Percentiles rank a stretch among this genome's conserved stretches.
Evolutionary conservation across 192 early-diverging fungal genomes (phyloP).

Genomic region (Mortierella antarctica): DNA sequence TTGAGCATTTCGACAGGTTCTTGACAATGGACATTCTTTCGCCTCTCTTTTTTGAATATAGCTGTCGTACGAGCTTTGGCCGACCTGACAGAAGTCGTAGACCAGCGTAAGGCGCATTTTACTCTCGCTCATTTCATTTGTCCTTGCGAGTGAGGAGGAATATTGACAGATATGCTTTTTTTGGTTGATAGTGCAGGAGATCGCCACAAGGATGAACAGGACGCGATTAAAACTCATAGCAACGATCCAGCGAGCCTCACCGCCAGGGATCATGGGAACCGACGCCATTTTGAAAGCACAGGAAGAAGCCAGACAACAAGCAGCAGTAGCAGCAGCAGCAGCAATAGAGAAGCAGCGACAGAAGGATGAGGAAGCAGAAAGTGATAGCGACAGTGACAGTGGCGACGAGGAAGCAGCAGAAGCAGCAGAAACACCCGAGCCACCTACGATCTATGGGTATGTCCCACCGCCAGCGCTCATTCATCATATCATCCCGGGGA

Average conservation of each 20-base stretch:
- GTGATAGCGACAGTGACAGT: background rate
- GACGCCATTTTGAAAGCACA: slow-evolving; percentile 22
- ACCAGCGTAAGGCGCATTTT: slow-evolving; percentile 18
- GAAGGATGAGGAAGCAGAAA: background rate
- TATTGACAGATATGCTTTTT: background rate
- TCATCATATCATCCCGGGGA: slow-evolving; percentile 21
- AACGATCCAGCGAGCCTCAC: slow-evolving; percentile 26
- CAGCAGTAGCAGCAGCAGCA: slow-evolving; percentile 1
- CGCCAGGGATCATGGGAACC: slow-evolving; percentile 24
- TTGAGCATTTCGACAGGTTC: background rate
- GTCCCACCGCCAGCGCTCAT: slow-evolving; percentile 20
- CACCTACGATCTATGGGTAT: slow-evolving; percentile 14
- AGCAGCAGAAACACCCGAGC: background rate
- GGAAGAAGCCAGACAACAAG: slow-evolving; percentile 4
- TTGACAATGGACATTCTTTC: background rate
- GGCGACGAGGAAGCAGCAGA: slow-evolving; percentile 1
- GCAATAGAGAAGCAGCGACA: slow-evolving; percentile 2
- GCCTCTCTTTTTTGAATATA: slow-evolving; percentile 6
- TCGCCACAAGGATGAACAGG: slow-evolving; percentile 25
- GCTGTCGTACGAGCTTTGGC: slow-evolving; percentile 19
- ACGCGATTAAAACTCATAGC: slow-evolving; percentile 22
- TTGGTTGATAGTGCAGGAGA: slow-evolving; percentile 16
- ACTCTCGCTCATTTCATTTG: no score
- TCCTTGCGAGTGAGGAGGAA: background rate
- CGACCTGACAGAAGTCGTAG: slow-evolving; percentile 25